Conservation (phyloP, 768 basidiomycete species). For the Macrolepiota albuminosa region DNA sequence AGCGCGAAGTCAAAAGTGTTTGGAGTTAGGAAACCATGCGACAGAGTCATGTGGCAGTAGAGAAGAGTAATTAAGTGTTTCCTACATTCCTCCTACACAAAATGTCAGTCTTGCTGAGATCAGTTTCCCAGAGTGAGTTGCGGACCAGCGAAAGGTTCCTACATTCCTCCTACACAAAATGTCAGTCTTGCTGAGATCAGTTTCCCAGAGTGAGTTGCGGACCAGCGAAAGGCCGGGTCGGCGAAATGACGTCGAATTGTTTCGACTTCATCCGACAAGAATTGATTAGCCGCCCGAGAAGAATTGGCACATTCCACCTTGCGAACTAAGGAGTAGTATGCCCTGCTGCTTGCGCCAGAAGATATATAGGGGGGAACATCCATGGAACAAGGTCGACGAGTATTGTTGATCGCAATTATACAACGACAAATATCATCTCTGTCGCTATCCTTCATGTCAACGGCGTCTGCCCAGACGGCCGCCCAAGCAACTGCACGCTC, state of each 20-base stretch:
- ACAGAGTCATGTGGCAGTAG: conserved; percentile 56
- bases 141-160: conserved; percentile 66
- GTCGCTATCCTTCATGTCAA: conserved; percentile 7
- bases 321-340: conserved; percentile 72
- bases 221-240: conserved; percentile 51
- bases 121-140: conserved; percentile 13
- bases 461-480: conserved; percentile 7
- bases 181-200: conserved; percentile 14
- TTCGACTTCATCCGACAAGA: conserved; percentile 56
- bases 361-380: conserved; percentile 73
- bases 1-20: conserved; percentile 68
- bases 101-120: conserved; percentile 14
- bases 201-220: conserved; percentile 23
- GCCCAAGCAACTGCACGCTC: conserved; percentile 53
- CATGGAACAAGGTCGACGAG: conserved; percentile 33
- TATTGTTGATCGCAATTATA: conserved; percentile 1
- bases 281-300: conserved; percentile 53
- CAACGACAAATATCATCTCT: conserved; percentile 8
- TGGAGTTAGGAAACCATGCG: conserved; percentile 34
- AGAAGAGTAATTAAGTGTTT: conserved; percentile 66
- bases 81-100: conserved; percentile 52
- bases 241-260: conserved; percentile 49
- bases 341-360: conserved; percentile 72
- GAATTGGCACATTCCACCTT: conserved; percentile 63
- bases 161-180: conserved; percentile 46